Conservation (phyloP, 1,139 yeast species). For the Taphrina flavorubra region DNA sequence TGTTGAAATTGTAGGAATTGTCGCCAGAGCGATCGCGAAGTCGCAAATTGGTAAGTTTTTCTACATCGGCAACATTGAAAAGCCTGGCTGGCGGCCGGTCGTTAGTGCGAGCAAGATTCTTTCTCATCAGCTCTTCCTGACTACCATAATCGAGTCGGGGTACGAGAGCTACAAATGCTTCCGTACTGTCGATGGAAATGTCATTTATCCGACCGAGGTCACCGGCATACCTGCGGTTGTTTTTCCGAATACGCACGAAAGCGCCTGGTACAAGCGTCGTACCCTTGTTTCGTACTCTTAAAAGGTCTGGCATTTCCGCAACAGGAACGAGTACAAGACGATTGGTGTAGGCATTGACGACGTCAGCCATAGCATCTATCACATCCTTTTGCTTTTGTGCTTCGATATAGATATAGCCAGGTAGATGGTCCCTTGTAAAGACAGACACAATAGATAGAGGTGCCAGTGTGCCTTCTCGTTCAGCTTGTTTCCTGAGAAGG, state of each 20-base stretch:
- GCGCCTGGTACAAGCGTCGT: conserved; percentile 89
- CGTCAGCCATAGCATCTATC: conserved; percentile 82
- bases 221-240: conserved; percentile 89
- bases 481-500: conserved; percentile 75
- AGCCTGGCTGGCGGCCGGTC: conserved; percentile 82
- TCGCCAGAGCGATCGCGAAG: conserved; percentile 66
- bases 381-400: conserved; percentile 94
- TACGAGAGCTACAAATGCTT: conserved; percentile 86
- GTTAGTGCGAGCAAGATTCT: conserved; percentile 53
- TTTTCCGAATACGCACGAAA: conserved; percentile 71
- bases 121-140: conserved; percentile 58
- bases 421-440: conserved; percentile 90
- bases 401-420: conserved; percentile 90
- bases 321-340: conserved; percentile 76
- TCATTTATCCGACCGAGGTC: conserved; percentile 93
- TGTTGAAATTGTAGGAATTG: conserved; percentile 73
- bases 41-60: conserved; percentile 64
- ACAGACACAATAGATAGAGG: conserved; percentile 84
- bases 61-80: conserved; percentile 74
- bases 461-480: conserved; percentile 65
- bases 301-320: conserved; percentile 89
- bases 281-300: conserved; percentile 89
- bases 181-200: conserved; percentile 90
- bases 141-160: conserved; percentile 93
- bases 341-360: conserved; percentile 80